phyloP scores from a whole-genome alignment of 169 alveolate genomes.

The Cryptosporidium meleagridis region DNA sequence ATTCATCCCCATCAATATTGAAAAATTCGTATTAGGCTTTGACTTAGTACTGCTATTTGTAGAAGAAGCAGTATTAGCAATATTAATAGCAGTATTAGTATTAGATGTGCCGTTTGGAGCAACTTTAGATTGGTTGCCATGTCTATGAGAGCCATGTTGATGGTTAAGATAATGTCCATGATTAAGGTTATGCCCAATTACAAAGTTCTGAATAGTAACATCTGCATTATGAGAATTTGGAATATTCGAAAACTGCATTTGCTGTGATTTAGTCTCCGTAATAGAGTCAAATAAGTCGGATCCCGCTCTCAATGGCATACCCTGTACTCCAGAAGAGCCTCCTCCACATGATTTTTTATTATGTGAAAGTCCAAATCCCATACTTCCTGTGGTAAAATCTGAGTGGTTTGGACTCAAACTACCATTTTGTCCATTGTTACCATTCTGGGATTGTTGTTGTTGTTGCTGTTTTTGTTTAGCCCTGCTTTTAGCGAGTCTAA shows the following conservation, averaged over 20 bases:
- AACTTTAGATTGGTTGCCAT: not conserved
- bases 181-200: not conserved
- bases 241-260: not conserved
- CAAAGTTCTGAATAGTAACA: not conserved
- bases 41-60: not conserved
- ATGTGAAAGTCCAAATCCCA: not conserved
- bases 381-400: not conserved
- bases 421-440: not conserved
- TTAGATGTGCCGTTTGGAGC: not conserved
- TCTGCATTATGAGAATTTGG: not conserved
- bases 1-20: not conserved
- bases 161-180: not conserved
- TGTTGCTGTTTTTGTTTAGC: constrained; percentile 47
- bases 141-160: not conserved
- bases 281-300: not conserved
- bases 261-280: not conserved
- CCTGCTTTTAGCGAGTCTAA: constrained; percentile 57
- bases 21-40: not conserved
- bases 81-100: not conserved
- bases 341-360: not conserved
- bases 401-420: not conserved
- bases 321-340: not conserved
- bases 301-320: not conserved
- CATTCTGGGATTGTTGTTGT: not conserved
- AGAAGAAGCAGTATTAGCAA: not conserved